phyloP scores from a whole-genome alignment of 2,329 filamentous ascomycete genomes.

The Paramyrothecium sp. region DNA sequence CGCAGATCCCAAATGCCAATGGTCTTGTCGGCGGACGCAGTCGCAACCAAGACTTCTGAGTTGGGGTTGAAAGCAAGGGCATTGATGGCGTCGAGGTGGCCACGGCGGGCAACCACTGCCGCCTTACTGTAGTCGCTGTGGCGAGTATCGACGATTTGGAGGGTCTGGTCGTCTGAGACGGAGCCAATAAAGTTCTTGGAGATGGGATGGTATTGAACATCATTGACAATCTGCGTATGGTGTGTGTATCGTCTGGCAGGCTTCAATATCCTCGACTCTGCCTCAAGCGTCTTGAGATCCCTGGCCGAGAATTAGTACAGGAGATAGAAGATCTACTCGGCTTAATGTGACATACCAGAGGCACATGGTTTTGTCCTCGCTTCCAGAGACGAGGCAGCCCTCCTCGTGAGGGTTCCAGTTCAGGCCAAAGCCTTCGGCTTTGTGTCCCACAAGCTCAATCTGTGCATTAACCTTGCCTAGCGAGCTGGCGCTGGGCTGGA shows the following conservation, averaged over 20 bases:
- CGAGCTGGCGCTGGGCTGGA: constrained; percentile 67
- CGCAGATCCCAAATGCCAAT: constrained; percentile 94
- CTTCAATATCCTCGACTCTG: constrained; percentile 66
- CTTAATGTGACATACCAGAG: constrained; percentile 65
- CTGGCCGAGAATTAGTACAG: constrained; percentile 36
- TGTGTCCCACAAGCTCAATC: constrained; percentile 82
- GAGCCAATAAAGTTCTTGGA: constrained; percentile 84
- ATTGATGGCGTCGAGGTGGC: constrained; percentile 92
- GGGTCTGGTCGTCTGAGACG: constrained; percentile 90
- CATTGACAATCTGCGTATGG: constrained; percentile 89
- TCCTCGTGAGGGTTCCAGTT: constrained; percentile 86
- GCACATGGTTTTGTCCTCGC: constrained; percentile 87
- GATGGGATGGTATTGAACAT: constrained; percentile 91
- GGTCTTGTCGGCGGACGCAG: constrained; percentile 91
- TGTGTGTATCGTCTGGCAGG: constrained; percentile 78
- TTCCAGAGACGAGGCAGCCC: constrained; percentile 84
- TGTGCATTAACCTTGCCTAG: constrained; percentile 72
- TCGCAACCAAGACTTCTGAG: constrained; percentile 86
- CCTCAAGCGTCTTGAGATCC: constrained; percentile 77
- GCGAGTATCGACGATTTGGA: constrained; percentile 89
- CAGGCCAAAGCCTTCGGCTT: constrained; percentile 85
- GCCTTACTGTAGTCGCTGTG: constrained; percentile 63
- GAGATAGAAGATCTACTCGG: not conserved
- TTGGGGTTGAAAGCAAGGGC: constrained; percentile 92
- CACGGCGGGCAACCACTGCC: constrained; percentile 66